Conservation (phyloP, 73 alveolate species). For the Durusdinium trenchii region DNA sequence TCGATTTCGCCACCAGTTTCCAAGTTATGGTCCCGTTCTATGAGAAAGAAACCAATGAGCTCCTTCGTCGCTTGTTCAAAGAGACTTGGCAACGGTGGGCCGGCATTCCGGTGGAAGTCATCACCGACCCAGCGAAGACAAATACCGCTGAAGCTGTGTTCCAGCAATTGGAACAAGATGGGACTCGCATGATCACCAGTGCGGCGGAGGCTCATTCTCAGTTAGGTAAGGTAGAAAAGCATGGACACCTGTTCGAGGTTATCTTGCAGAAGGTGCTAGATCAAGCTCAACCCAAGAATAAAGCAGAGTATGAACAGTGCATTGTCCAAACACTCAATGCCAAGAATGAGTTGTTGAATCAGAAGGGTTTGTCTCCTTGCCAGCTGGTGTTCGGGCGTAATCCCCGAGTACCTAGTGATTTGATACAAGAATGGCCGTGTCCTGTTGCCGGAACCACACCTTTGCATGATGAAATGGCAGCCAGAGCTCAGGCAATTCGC, state of each 20-base stretch:
- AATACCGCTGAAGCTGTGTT: no score
- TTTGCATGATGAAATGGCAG: not conserved
- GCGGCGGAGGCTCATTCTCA: slow-evolving; percentile 52
- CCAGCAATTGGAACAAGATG: no score
- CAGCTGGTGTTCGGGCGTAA: slow-evolving; percentile 54
- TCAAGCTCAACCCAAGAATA: not conserved
- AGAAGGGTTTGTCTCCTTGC: not conserved
- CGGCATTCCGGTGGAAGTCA: no score
- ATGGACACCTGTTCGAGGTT: slow-evolving; percentile 17
- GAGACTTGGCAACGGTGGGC: not conserved
- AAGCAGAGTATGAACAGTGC: not conserved
- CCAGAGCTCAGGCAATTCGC: not conserved
- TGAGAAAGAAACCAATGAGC: not conserved
- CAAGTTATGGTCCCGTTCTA: slow-evolving; percentile 25
- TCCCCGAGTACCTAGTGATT: slow-evolving; percentile 15
- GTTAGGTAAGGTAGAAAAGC: slow-evolving; percentile 45
- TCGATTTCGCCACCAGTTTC: slow-evolving; percentile 2
- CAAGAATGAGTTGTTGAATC: not conserved
- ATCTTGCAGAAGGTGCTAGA: slow-evolving; percentile 26
- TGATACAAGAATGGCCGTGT: not conserved
- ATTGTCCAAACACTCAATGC: not conserved
- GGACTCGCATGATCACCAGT: no score
- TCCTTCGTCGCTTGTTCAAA: not conserved
- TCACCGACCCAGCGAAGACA: no score
- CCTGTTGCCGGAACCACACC: not conserved